phyloP scores from a whole-genome alignment of 495 filamentous ascomycete species.

The Parachaetomium inaequale region DNA sequence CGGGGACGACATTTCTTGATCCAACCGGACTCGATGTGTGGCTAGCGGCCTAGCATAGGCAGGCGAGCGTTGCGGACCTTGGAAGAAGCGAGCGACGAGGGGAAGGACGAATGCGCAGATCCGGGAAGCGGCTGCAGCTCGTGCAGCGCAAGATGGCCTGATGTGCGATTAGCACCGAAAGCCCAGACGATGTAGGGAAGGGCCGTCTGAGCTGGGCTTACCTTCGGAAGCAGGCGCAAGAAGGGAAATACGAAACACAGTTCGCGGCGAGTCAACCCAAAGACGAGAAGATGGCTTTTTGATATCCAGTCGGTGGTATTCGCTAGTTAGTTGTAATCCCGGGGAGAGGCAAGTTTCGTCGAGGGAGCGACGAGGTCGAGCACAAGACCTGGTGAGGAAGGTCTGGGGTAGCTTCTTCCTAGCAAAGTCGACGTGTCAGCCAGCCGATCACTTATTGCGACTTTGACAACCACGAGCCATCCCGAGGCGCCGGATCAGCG shows the following conservation, averaged over 20 bases:
- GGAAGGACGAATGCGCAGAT: conserved; percentile 6
- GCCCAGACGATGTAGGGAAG: background rate
- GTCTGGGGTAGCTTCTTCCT: background rate
- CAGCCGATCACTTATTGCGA: background rate
- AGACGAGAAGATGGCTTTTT: background rate
- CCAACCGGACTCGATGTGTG: conserved; percentile 24
- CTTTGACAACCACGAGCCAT: background rate
- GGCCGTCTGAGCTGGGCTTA: background rate
- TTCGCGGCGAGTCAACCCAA: background rate
- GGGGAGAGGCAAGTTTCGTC: background rate
- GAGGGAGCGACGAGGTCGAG: background rate
- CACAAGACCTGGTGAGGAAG: background rate
- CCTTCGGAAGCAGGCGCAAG: conserved; percentile 1
- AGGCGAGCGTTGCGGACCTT: conserved; percentile 13
- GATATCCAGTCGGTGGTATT: background rate
- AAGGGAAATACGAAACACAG: conserved; percentile 22
- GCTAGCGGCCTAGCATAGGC: conserved; percentile 25
- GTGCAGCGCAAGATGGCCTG: background rate
- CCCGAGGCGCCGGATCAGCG: background rate
- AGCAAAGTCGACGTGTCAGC: background rate
- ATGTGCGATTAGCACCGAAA: background rate
- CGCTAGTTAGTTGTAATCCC: background rate
- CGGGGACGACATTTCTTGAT: conserved; percentile 43
- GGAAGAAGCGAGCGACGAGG: conserved; percentile 17
- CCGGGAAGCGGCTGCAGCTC: conserved; percentile 5